phyloP scores from a whole-genome alignment of 192 early-diverging fungal species.

The Jimgerdemannia flammicorona region DNA sequence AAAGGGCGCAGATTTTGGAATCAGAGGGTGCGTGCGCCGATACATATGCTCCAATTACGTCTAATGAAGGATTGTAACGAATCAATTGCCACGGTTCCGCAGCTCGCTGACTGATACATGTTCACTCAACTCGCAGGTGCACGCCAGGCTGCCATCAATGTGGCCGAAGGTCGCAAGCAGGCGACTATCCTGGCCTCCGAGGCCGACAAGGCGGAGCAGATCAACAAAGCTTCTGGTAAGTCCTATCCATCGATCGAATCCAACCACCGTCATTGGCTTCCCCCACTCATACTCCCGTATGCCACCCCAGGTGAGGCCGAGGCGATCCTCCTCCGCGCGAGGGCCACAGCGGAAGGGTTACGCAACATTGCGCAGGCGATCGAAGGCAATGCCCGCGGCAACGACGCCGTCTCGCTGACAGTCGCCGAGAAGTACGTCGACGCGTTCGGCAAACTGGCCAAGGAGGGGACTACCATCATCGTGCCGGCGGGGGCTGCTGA shows the following conservation, averaged over 20 bases:
- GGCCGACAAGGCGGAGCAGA: slow-evolving; percentile 83
- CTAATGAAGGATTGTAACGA: background rate
- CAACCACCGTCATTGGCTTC: no score
- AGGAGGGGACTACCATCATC: slow-evolving; percentile 87
- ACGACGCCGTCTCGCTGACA: slow-evolving; percentile 83
- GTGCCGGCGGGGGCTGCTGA: slow-evolving; percentile 83
- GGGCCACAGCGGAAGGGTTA: slow-evolving; percentile 81
- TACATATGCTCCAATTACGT: no score
- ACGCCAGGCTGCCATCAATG: slow-evolving; percentile 93
- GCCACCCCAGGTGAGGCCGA: slow-evolving; percentile 70
- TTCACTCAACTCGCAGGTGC: slow-evolving; percentile 31
- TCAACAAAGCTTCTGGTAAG: slow-evolving; percentile 89
- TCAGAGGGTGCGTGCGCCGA: slow-evolving; percentile 49
- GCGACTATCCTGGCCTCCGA: slow-evolving; percentile 92
- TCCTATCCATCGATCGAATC: slow-evolving; percentile 70
- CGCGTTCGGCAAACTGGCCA: slow-evolving; percentile 88
- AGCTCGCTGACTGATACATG: no score
- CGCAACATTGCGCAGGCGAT: slow-evolving; percentile 80
- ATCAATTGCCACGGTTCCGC: background rate
- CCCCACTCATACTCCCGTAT: background rate
- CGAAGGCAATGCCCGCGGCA: slow-evolving; percentile 52
- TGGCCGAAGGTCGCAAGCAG: slow-evolving; percentile 93
- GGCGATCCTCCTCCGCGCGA: slow-evolving; percentile 79
- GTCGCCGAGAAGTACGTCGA: slow-evolving; percentile 98
- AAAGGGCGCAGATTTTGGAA: slow-evolving; percentile 93